A percentile compares a stretch with the other conserved stretches of the same genome.
Evolutionary conservation across 2,329 filamentous ascomycete species (phyloP).

Genomic region (Fusarium sacchari): DNA sequence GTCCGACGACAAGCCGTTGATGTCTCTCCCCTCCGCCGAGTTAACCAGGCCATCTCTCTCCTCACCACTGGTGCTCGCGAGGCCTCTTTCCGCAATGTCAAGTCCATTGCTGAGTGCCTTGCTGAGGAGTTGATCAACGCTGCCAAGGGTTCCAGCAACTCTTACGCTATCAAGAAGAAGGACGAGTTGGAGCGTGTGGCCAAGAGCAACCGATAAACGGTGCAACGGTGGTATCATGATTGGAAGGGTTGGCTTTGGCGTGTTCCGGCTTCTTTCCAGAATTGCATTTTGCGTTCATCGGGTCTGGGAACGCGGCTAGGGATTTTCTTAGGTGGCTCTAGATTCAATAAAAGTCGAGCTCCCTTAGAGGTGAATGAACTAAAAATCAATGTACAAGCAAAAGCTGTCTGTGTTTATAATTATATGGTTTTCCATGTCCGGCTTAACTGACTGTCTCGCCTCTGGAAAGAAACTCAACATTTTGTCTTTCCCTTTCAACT

Average conservation of each 20-base stretch:
- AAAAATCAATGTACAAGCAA: constrained; percentile 26
- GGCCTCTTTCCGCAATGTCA: constrained; percentile 99
- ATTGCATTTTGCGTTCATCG: constrained; percentile 59
- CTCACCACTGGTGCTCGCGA: constrained; percentile 99
- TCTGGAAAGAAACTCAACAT: neutral
- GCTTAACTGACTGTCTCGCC: neutral
- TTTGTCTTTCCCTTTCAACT: neutral
- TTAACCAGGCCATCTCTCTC: constrained; percentile 99
- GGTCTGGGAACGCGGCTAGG: constrained; percentile 58
- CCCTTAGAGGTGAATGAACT: constrained; percentile 52
- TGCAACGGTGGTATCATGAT: constrained; percentile 47
- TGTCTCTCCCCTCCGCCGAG: constrained; percentile 98
- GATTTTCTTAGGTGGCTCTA: constrained; percentile 56
- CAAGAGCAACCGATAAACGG: constrained; percentile 99
- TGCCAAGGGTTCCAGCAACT: constrained; percentile 99
- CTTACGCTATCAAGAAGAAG: constrained; percentile 99
- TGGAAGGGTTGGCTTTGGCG: constrained; percentile 55
- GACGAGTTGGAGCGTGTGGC: constrained; percentile 99
- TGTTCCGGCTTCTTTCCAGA: constrained; percentile 59
- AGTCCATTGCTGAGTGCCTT: constrained; percentile 99
- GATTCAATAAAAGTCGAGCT: constrained; percentile 58
- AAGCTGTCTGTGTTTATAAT: constrained; percentile 4
- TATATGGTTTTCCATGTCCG: neutral
- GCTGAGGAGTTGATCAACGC: constrained; percentile 99
- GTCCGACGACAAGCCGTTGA: constrained; percentile 99